Conservation (phyloP, 768 basidiomycete genomes). For the Amanita inopinata region DNA sequence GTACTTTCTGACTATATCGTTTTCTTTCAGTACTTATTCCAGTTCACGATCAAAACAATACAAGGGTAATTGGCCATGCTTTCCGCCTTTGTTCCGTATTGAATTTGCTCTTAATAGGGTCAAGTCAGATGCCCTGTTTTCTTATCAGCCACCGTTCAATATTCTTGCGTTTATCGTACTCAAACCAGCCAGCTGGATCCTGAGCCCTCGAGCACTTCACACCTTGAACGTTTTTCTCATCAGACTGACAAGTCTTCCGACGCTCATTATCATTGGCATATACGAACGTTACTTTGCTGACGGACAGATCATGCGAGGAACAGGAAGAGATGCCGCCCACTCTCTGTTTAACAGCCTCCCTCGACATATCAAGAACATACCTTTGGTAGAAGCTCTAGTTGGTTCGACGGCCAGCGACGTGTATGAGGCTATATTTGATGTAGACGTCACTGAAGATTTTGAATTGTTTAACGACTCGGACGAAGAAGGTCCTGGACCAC, state of each 20-base stretch:
- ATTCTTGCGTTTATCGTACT: constrained; percentile 71
- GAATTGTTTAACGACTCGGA: constrained; percentile 44
- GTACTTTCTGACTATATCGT: constrained; percentile 26
- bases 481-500: constrained; percentile 28
- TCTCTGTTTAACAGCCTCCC: constrained; percentile 57
- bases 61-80: constrained; percentile 52
- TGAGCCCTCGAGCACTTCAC: constrained; percentile 74
- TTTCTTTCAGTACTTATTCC: constrained; percentile 64
- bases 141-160: constrained; percentile 89
- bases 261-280: constrained; percentile 61
- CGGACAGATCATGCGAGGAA: constrained; percentile 40
- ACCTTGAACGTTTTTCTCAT: constrained; percentile 80
- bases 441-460: constrained; percentile 39
- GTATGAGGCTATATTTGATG: constrained; percentile 74
- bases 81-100: constrained; percentile 8
- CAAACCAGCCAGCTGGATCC: constrained; percentile 66
- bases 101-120: constrained; percentile 36
- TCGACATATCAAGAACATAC: constrained; percentile 62
- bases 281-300: constrained; percentile 68
- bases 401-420: constrained; percentile 58
- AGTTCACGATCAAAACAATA: constrained; percentile 77
- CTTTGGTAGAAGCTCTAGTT: constrained; percentile 67
- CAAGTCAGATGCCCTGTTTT: constrained; percentile 84
- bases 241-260: constrained; percentile 74
- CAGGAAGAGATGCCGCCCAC: constrained; percentile 41